Conservation (phyloP, 306 rosid species). For the Hippophae tibetana region DNA sequence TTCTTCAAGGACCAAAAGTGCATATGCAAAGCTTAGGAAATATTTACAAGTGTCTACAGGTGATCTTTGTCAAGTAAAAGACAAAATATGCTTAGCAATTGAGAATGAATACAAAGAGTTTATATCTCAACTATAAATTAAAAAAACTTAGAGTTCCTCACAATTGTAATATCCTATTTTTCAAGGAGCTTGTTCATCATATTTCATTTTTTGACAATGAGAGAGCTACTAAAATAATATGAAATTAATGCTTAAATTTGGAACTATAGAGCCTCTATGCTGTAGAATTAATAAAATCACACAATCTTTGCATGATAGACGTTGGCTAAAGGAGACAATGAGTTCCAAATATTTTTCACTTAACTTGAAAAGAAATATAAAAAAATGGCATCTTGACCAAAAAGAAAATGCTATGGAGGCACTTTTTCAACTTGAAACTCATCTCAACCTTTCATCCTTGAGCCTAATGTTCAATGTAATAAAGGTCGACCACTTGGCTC, state of each 20-base stretch:
- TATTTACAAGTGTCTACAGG: conserved; percentile 7
- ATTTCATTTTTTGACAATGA: neutral
- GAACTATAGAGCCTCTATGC: neutral
- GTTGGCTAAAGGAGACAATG: neutral
- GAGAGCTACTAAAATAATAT: neutral
- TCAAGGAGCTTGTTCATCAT: neutral
- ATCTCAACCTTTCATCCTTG: neutral
- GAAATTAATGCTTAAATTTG: neutral
- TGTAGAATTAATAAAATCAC: neutral
- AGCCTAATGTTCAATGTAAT: neutral
- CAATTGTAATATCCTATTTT: neutral
- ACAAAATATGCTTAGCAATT: neutral
- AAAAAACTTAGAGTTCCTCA: neutral
- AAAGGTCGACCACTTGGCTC: conserved; percentile 1
- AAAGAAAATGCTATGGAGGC: neutral
- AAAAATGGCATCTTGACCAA: neutral
- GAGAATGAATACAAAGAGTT: neutral
- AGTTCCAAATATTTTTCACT: neutral
- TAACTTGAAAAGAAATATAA: neutral
- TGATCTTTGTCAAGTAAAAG: neutral
- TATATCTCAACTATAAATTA: neutral
- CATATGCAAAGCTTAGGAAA: neutral
- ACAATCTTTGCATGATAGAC: neutral
- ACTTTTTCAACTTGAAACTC: neutral
- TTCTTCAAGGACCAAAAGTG: neutral